Conservation (phyloP, 2,329 filamentous ascomycete species). For the Graphilbum fragrans region DNA sequence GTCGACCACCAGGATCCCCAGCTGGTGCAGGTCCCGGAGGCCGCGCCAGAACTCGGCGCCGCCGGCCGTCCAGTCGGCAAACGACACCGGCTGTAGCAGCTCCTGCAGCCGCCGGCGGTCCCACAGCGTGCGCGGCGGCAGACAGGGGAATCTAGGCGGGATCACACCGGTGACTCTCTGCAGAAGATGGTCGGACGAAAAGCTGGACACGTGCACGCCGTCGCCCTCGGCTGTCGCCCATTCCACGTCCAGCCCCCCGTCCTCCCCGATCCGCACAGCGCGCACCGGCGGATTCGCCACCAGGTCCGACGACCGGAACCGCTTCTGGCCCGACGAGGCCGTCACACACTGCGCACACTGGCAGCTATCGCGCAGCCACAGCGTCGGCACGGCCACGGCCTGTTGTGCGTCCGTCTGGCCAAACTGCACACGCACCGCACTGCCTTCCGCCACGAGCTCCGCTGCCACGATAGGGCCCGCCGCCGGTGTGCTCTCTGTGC, state of each 20-base stretch:
- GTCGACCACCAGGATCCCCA: slow-evolving; percentile 67
- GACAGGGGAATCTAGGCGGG: slow-evolving; percentile 22
- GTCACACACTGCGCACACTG: slow-evolving; percentile 44
- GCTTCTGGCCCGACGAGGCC: slow-evolving; percentile 47
- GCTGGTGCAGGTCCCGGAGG: slow-evolving; percentile 47
- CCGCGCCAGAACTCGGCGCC: slow-evolving; percentile 45
- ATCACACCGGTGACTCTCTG: slow-evolving; percentile 23
- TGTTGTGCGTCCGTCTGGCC: not conserved
- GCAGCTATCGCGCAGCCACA: slow-evolving; percentile 45
- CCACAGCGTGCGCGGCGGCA: slow-evolving; percentile 25
- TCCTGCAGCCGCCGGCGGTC: slow-evolving; percentile 21
- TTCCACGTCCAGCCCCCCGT: slow-evolving; percentile 1
- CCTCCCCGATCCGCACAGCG: not conserved
- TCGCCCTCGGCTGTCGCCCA: slow-evolving; percentile 2
- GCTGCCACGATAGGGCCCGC: not conserved
- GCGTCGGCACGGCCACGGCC: slow-evolving; percentile 3
- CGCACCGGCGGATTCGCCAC: slow-evolving; percentile 19
- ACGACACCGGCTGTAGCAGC: slow-evolving; percentile 44
- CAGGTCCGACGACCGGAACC: slow-evolving; percentile 54
- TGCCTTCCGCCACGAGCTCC: not conserved
- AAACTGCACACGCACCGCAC: not conserved
- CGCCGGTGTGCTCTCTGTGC: no score
- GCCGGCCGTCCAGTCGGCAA: slow-evolving; percentile 55
- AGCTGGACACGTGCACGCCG: slow-evolving; percentile 6
- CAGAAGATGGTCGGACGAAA: slow-evolving; percentile 3